phyloP scores from a whole-genome alignment of 225 moss, liverwort and hornwort species.

The Anthoceros angustus region DNA sequence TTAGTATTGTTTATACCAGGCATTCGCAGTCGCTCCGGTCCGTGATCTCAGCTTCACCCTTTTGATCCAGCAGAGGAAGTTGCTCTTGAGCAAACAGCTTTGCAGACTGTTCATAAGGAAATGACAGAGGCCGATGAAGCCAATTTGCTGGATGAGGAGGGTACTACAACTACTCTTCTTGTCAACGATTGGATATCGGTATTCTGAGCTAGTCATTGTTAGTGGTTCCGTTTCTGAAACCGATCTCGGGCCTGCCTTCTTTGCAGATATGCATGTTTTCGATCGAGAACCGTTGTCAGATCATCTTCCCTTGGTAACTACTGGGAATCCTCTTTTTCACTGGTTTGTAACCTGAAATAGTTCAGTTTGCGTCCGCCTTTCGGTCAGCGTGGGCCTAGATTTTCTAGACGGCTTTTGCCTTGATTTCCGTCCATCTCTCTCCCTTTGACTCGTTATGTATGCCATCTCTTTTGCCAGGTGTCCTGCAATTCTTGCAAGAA shows the following conservation, averaged over 20 bases:
- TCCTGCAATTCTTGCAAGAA: constrained; percentile 92
- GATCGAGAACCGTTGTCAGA: constrained; percentile 86
- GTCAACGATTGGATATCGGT: not conserved
- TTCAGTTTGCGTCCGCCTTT: no score
- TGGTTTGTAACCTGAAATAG: not conserved
- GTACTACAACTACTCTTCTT: constrained; percentile 13
- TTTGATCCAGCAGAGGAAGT: constrained; percentile 49
- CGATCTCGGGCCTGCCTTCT: constrained; percentile 6
- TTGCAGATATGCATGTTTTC: constrained; percentile 96
- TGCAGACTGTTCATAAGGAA: constrained; percentile 80
- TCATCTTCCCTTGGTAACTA: constrained; percentile 59
- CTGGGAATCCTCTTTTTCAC: not conserved
- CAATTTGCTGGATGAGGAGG: constrained; percentile 97
- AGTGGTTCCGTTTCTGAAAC: not conserved
- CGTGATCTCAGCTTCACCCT: not conserved
- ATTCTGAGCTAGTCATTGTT: not conserved
- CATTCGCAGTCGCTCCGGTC: not conserved
- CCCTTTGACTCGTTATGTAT: not conserved
- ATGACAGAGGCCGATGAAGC: constrained; percentile 97
- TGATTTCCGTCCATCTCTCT: not conserved
- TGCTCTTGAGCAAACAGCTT: constrained; percentile 63
- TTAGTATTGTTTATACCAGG: not conserved
- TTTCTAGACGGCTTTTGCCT: not conserved
- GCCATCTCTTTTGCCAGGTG: constrained; percentile 32
- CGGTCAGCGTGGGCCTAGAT: no score